Conservation (phyloP, 208 protist genomes). For the Naegleria lovaniensis region DNA sequence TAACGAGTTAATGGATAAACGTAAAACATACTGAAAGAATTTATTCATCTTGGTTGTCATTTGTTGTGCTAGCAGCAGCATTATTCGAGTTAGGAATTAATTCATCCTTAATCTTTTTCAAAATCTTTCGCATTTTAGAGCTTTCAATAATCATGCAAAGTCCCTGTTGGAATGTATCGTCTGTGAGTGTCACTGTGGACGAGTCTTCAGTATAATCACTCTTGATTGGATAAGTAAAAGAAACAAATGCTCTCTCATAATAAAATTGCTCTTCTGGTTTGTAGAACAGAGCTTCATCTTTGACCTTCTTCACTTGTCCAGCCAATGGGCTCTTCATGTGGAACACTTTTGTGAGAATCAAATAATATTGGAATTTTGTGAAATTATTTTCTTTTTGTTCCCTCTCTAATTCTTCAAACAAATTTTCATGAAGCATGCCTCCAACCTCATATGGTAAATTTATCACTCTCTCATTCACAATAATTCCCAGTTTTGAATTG, state of each 20-base stretch:
- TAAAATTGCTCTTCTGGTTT: conserved; percentile 26
- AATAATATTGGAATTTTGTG: neutral
- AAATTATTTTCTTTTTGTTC: neutral
- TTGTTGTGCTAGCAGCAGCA: neutral
- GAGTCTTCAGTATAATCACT: conserved; percentile 3
- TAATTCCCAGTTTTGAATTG: neutral
- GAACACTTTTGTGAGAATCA: neutral
- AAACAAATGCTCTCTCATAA: neutral
- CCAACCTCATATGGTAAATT: conserved; percentile 23
- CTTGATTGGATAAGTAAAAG: neutral
- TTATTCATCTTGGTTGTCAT: neutral
- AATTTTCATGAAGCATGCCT: neutral
- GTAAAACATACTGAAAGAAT: no score
- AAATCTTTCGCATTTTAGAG: neutral
- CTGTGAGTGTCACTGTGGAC: neutral
- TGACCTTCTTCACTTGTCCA: neutral
- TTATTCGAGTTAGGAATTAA: neutral
- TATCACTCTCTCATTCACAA: conserved; percentile 24
- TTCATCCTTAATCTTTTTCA: conserved; percentile 7
- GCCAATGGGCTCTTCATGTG: neutral
- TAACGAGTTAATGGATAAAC: no score
- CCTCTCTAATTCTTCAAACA: neutral
- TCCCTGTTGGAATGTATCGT: neutral
- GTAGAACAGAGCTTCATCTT: neutral
- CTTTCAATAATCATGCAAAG: neutral